These are phyloP conservation scores for Lachnellula hyalina DNA, from an alignment of 2,329 filamentous ascomycete genomes.

Conservation along the genomic window DNA sequence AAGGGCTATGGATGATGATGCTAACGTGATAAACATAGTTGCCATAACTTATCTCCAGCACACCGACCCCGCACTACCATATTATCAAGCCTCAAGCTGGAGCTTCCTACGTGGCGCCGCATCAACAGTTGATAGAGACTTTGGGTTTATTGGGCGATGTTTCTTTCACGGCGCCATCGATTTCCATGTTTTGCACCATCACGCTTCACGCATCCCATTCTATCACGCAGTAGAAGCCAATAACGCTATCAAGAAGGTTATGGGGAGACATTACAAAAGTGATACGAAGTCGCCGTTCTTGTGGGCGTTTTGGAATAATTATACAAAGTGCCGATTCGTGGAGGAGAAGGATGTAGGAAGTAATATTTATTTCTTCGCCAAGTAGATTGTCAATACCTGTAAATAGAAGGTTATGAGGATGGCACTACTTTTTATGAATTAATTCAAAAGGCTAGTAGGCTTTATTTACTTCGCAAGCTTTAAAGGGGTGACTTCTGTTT, in stretches of 20 bases:
- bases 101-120: conserved; percentile 55
- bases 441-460: no score
- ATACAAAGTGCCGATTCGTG: conserved; percentile 24
- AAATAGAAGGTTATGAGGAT: not conserved
- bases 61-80: conserved; percentile 52
- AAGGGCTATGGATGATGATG: conserved; percentile 6
- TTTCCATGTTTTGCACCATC: conserved; percentile 57
- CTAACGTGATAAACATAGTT: conserved; percentile 39
- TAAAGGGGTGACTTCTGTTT: no score
- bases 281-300: conserved; percentile 31
- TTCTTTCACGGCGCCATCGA: conserved; percentile 61
- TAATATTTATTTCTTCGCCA: conserved; percentile 22
- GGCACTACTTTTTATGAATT: not conserved
- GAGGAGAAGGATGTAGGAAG: conserved; percentile 23
- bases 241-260: conserved; percentile 46
- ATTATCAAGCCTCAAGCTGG: conserved; percentile 54
- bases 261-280: conserved; percentile 47
- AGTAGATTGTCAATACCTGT: not conserved
- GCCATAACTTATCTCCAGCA: conserved; percentile 72
- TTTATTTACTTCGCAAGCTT: no score
- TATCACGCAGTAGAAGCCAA: conserved; percentile 54
- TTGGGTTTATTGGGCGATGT: conserved; percentile 56
- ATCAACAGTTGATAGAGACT: conserved; percentile 57
- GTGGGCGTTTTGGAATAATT: conserved; percentile 29
- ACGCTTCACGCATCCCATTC: conserved; percentile 54